Evolutionary conservation across 179 eudicot species (phyloP).

Genomic region (Spinacia oleracea): DNA sequence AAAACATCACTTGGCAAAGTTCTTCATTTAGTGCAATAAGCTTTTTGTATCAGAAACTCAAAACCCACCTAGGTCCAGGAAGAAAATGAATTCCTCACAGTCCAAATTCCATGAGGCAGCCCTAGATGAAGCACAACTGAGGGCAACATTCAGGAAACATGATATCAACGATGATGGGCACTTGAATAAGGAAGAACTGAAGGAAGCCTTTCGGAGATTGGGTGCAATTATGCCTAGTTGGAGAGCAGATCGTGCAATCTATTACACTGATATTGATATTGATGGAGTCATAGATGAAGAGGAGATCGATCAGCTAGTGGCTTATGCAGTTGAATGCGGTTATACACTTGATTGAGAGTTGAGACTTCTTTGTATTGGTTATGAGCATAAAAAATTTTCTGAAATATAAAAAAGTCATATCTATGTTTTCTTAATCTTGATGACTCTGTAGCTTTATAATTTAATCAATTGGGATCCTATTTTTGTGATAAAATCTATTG

Average conservation of each 20-base stretch:
- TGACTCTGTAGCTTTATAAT: neutral
- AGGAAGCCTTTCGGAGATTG: constrained; percentile 34
- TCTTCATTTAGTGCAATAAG: neutral
- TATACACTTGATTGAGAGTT: constrained; percentile 33
- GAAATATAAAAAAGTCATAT: neutral
- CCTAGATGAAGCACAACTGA: constrained; percentile 31
- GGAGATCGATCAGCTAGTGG: constrained; percentile 36
- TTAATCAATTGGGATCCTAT: neutral
- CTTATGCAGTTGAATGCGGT: constrained; percentile 42
- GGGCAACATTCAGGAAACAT: constrained; percentile 29
- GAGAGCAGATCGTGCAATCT: constrained; percentile 39
- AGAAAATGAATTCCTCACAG: constrained; percentile 18
- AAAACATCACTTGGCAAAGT: neutral
- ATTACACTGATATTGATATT: constrained; percentile 37
- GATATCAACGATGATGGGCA: constrained; percentile 37
- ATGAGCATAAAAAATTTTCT: constrained; percentile 21
- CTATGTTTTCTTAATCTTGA: neutral
- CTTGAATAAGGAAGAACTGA: constrained; percentile 36
- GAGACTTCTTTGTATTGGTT: constrained; percentile 18
- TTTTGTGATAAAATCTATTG: neutral
- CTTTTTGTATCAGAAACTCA: neutral
- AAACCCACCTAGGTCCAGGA: neutral
- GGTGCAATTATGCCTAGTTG: constrained; percentile 35
- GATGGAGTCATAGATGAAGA: constrained; percentile 36
- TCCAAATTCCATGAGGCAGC: constrained; percentile 7